Base-by-base conservation (phyloP, 2,329 filamentous ascomycete species). In the Fonsecaea multimorphosa region DNA sequence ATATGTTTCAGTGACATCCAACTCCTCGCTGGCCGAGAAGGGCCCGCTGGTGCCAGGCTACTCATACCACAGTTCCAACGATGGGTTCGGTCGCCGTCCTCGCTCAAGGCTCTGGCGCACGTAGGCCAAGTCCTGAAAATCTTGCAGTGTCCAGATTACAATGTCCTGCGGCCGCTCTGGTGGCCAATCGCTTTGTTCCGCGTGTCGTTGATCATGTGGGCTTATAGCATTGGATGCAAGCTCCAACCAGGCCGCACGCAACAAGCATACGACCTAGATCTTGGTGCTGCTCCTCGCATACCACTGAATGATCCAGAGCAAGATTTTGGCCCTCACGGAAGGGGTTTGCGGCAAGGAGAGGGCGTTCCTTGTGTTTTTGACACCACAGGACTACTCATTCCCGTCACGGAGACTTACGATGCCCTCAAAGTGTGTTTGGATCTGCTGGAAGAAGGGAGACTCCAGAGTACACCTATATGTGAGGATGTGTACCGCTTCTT, bases 1-100 rank as follows among this genome's bases (percentile, higher is more conserved):
- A 58, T 58, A 6, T 58, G 55, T 29, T 40, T 36, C 19, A 34
- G 32, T 27, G 55, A 58, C 55, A 34, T 58, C 32, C 55, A 58
- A 40, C 38, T 38, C 7, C 29, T 58, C 12, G 55, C 55, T 16
- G 55, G 55, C 32, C 27, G 32, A 27, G 55, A 58, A 16, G 55
- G 55, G 1, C 31, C 27, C 7, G n/a, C 27, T n/a, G 51, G 27
- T 1, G 51, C 51, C 51, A 54, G 27, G 19, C 51, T 27, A 22
- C 14, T 54, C 27, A n/a, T 54, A 34, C 27, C 51, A 54, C 12
- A 34, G 8, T 34, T 54, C 27, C 51, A 32, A 22, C 27, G 27
- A 32, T 54, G 51, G 51, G 24, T 34, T n/a, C 51, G 51, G 24
- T 54, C 51, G 12, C 16, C 12, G 8, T 32, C 27, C 27, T 16